Conservation (phyloP, 805 yeast genomes). For the Torulaspora microellipsoides region DNA sequence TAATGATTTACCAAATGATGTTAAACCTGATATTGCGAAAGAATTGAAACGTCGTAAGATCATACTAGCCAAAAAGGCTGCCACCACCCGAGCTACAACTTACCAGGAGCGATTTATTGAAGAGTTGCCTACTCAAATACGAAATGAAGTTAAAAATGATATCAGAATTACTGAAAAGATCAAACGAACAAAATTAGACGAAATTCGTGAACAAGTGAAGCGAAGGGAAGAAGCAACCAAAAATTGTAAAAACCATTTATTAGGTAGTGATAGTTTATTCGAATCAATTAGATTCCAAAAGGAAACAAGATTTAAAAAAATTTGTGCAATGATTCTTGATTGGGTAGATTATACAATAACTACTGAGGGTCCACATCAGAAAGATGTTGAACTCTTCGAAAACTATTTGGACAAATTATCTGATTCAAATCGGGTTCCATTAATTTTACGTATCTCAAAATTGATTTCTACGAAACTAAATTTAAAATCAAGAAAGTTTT, state of each 20-base stretch:
- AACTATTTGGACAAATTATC: constrained; percentile 33
- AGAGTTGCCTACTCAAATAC: constrained; percentile 61
- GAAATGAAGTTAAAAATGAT: constrained; percentile 55
- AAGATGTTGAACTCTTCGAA: constrained; percentile 38
- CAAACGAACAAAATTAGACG: constrained; percentile 20
- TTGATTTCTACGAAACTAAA: constrained; percentile 22
- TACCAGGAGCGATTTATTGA: constrained; percentile 59
- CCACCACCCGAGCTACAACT: constrained; percentile 4
- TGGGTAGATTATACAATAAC: constrained; percentile 38
- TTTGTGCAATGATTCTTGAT: constrained; percentile 29
- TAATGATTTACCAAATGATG: constrained; percentile 11
- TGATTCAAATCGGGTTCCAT: constrained; percentile 25
- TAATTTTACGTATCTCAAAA: constrained; percentile 22
- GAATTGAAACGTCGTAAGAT: constrained; percentile 16
- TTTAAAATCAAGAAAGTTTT: constrained; percentile 10
- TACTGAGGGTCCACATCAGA: constrained; percentile 37
- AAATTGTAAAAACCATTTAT: constrained; percentile 18
- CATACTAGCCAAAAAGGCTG: constrained; percentile 2
- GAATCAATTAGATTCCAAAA: constrained; percentile 36
- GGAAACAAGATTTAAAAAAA: constrained; percentile 31
- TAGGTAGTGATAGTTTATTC: constrained; percentile 21
- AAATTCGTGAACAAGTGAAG: constrained; percentile 15
- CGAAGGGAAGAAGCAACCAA: constrained; percentile 11
- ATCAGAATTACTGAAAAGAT: constrained; percentile 32
- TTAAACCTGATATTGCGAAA: constrained; percentile 15